Conservation (phyloP, 805 yeast genomes). For the Candida qinlingensis region DNA sequence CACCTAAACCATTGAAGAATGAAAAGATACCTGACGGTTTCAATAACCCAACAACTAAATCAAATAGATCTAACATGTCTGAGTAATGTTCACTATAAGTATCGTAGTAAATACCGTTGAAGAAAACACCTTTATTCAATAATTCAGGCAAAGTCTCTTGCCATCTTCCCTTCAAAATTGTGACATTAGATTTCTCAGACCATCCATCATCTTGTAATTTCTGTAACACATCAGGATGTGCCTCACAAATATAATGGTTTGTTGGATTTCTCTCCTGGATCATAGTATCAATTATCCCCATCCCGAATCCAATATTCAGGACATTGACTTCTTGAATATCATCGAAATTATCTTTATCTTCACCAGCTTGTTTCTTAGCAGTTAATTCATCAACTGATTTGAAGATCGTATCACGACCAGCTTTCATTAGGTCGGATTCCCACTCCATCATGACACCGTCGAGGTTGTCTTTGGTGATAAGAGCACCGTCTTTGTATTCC, state of each 20-base stretch:
- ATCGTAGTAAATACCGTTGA: constrained; percentile 91
- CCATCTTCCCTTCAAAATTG: constrained; percentile 86
- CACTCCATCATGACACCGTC: constrained; percentile 99
- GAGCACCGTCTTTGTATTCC: constrained; percentile 60
- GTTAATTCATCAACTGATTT: constrained; percentile 31
- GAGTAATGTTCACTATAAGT: constrained; percentile 89
- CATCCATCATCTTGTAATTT: constrained; percentile 75
- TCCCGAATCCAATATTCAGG: constrained; percentile 89
- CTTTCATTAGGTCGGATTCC: constrained; percentile 79
- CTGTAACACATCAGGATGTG: constrained; percentile 84
- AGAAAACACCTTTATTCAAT: constrained; percentile 59
- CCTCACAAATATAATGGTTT: constrained; percentile 85
- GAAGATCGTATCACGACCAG: constrained; percentile 74
- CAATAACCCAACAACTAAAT: constrained; percentile 72
- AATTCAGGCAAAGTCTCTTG: constrained; percentile 71
- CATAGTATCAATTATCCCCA: constrained; percentile 89
- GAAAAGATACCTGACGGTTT: constrained; percentile 83
- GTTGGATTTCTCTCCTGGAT: constrained; percentile 55
- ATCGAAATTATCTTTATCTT: constrained; percentile 21
- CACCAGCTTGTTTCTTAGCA: background rate
- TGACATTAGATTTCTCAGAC: constrained; percentile 69
- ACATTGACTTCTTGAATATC: constrained; percentile 43
- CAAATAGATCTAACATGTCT: constrained; percentile 84
- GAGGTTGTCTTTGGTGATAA: constrained; percentile 62
- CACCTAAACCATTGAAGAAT: constrained; percentile 88